phyloP scores from a whole-genome alignment of 192 early-diverging fungal species.

The Coemansia sp. region DNA sequence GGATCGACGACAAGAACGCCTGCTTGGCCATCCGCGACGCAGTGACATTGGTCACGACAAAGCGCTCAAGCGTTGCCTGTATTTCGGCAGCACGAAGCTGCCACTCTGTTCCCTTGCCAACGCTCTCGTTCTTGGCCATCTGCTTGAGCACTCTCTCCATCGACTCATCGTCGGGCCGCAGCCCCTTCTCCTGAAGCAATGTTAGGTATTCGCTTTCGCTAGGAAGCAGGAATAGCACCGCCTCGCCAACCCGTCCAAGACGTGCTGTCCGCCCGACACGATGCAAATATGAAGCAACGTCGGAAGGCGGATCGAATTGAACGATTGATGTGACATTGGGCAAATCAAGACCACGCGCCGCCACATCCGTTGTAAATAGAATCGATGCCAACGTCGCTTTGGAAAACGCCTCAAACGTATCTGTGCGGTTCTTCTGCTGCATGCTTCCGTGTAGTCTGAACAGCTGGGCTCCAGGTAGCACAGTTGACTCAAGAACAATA shows the following conservation, averaged over 20 bases:
- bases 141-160: constrained; percentile 58
- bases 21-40: constrained; percentile 63
- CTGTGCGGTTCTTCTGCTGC: constrained; percentile 74
- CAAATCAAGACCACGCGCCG: constrained; percentile 95
- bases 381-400: constrained; percentile 62
- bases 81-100: constrained; percentile 50
- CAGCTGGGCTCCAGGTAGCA: constrained; percentile 70
- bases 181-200: constrained; percentile 65
- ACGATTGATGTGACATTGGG: constrained; percentile 90
- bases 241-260: constrained; percentile 84
- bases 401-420: constrained; percentile 74
- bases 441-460: constrained; percentile 90
- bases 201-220: constrained; percentile 79
- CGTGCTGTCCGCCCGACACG: constrained; percentile 96
- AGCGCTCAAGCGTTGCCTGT: constrained; percentile 50
- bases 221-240: constrained; percentile 84
- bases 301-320: constrained; percentile 96
- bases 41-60: constrained; percentile 30
- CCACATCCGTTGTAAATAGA: constrained; percentile 95
- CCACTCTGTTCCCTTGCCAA: constrained; percentile 38
- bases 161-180: constrained; percentile 62
- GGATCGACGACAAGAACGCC: constrained; percentile 86
- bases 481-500: constrained; percentile 42
- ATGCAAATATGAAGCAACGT: constrained; percentile 94
- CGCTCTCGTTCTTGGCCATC: constrained; percentile 57